Evolutionary conservation across 1,284 basidiomycete species (phyloP).

Genomic region (Peniophora sp.): DNA sequence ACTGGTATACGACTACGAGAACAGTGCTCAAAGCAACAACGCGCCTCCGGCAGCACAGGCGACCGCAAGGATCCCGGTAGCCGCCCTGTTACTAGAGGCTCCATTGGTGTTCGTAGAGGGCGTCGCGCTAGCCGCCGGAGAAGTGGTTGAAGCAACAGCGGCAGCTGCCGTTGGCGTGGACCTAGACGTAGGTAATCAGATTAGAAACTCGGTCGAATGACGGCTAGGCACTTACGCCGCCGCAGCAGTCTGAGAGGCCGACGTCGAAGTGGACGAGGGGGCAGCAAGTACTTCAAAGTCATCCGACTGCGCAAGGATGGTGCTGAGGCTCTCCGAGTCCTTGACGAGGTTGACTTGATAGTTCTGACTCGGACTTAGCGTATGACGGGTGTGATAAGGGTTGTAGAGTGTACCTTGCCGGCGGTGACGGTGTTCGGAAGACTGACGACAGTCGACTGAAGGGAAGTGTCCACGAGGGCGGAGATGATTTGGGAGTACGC

Average conservation of each 20-base stretch:
- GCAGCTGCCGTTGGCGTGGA: neutral
- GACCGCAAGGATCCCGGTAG: neutral
- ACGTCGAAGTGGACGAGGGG: constrained; percentile 16
- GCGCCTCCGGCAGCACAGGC: neutral
- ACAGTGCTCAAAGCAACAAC: neutral
- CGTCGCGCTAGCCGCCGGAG: constrained; percentile 1
- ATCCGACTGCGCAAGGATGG: constrained; percentile 59
- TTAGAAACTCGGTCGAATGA: neutral
- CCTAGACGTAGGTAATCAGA: neutral
- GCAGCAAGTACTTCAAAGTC: constrained; percentile 43
- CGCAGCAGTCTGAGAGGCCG: neutral
- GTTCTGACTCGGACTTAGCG: constrained; percentile 1
- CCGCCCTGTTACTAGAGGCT: constrained; percentile 1
- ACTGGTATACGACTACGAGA: no score
- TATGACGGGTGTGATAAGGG: no score
- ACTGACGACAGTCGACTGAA: constrained; percentile 27
- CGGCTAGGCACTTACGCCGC: neutral
- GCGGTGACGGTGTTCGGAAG: constrained; percentile 48
- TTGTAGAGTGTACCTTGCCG: constrained; percentile 22
- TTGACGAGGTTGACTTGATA: constrained; percentile 69
- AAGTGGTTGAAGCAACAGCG: neutral
- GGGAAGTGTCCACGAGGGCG: constrained; percentile 38
- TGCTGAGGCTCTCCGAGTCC: constrained; percentile 32
- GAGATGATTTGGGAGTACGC: constrained; percentile 34
- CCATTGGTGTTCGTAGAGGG: constrained; percentile 1